These are phyloP conservation scores for Arthromyces matolae DNA, from an alignment of 768 basidiomycete genomes.

Conservation along the genomic window DNA sequence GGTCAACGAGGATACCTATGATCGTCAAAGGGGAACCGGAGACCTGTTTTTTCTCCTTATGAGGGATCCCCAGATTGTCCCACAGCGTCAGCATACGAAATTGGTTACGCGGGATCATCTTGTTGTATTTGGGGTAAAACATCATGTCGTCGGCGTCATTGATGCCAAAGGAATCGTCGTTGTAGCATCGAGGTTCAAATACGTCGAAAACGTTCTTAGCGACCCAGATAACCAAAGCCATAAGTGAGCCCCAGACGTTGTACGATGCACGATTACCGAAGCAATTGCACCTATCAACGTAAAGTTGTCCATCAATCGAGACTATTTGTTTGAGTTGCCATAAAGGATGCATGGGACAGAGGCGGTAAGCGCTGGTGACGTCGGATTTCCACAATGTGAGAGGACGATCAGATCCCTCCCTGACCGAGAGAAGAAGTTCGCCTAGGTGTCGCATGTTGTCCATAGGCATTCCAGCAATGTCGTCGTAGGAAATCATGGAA, in stretches of 20 bases:
- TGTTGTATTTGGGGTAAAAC: conserved; percentile 26
- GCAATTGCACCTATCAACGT: conserved; percentile 29
- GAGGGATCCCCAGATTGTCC: conserved; percentile 35
- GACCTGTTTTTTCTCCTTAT: conserved; percentile 37
- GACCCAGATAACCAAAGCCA: conserved; percentile 31
- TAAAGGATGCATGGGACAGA: conserved; percentile 26
- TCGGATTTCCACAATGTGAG: conserved; percentile 35
- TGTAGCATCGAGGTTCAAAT: conserved; percentile 21
- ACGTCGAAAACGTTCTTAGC: conserved; percentile 21
- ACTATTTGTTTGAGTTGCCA: conserved; percentile 32
- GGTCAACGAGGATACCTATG: conserved; percentile 37
- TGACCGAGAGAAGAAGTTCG: conserved; percentile 13
- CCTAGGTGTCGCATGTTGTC: conserved; percentile 34
- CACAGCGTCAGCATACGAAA: conserved; percentile 8
- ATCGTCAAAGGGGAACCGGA: conserved; percentile 28
- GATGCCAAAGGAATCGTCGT: conserved; percentile 29
- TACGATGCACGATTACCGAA: conserved; percentile 29
- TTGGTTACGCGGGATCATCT: neutral
- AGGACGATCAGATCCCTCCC: conserved; percentile 7
- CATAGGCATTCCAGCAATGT: conserved; percentile 23
- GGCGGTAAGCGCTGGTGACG: conserved; percentile 31
- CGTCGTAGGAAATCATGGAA: conserved; percentile 25
- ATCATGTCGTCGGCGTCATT: conserved; percentile 17
- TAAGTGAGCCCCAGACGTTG: conserved; percentile 24
- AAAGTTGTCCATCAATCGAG: conserved; percentile 23